Base-by-base conservation (phyloP, 164 flowering plant genomes). In the Vitis cinerea region DNA sequence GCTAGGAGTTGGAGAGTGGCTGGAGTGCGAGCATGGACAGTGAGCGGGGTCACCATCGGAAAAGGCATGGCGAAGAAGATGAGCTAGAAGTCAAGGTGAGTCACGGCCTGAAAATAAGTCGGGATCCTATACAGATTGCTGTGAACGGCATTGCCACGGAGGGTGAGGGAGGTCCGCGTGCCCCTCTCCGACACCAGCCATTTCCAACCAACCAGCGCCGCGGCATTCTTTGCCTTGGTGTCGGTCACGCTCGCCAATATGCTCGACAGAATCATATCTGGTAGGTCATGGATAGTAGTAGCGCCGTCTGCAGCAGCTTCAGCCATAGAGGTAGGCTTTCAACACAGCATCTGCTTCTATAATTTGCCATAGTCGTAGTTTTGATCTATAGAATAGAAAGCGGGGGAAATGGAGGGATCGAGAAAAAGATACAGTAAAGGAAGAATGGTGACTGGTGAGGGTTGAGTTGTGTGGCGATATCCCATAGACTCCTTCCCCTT, bases 61-160 rank as follows among this genome's bases (percentile, higher is more conserved):
- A 78, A 95, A 91, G 63, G 87, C 82, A 3, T 44, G 75, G 64
- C 76, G 74, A 52, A 93, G 83, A 65, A 81, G 74, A n/a, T 67
- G 87, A n/a, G 93, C 80, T 10, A 90, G 78, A 61, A 84, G 75
- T 93, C 93, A 19, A 95, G 88, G 69, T 83, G 60, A 48, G 89
- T 79, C 11, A 89, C 82, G 54, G 80, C 17, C 17, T 70, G 44
- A 85, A 93, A 95, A 71, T 84, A 85, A 59, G 67, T 61, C 0
- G 98, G 98, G 67, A 93, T 65, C 70, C 77, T 30, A 79, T 57
- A 75, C 64, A 90, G 90, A 76, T 93, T 81, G 37, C 3, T 87
- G 87, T 52, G 84, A 5, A 31, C 37, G 4, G 6, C 79, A 87
- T 93, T 90, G 59, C 97, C 97, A 0, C 97, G 93, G 74, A 96